Base-by-base conservation (phyloP, 2,329 filamentous ascomycete genomes). In the Akanthomyces uredinophilus region DNA sequence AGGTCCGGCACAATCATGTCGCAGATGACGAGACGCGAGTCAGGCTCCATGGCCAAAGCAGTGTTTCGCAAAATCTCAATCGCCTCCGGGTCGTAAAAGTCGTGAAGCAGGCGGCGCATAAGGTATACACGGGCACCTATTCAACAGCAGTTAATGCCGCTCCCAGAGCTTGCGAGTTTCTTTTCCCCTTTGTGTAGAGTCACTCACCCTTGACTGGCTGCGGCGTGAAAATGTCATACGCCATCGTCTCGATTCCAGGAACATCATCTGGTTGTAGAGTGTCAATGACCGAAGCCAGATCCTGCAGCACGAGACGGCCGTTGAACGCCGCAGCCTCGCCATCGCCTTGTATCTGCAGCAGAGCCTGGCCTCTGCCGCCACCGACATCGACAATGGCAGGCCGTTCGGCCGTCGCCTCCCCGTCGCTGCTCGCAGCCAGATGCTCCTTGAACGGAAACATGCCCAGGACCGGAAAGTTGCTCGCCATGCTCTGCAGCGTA, bases 371-470 rank as follows among this genome's bases (percentile, higher is more conserved):
- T 20, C 70, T 66, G 1, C 72, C 72, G 0, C 70, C 71, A 4
- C 69, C 72, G 0, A 74, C 67, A 41, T 74, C 72, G 14, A 74
- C 71, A 16, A 74, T 59, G 52, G 69, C 72, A 1, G 71, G 64
- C 3, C 72, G 66, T 20, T 69, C 66, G 67, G 63, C 24, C 70
- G 64, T 3, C 73, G 16, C 37, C 13, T 16, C 71, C 27, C 70
- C 67, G 2, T 69, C 67, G 54, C 27, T n/a, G 54, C 27, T n/a
- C 27, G 29, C 49, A 20, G 68, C 69, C 3, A 74, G 64, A 2
- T 39, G 37, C 37, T 70, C 67, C 1, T 65, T 62, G 55, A 73
- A 74, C 1, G 71, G 73, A n/a, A 74, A 75, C 73, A 74, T 75
- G 55, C 72, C 73, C 3, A 65, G 46, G 16, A 74, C 69, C 8